These are phyloP conservation scores for Fusarium incarnatum DNA, from an alignment of 2,329 filamentous ascomycete genomes.

Conservation along the genomic window DNA sequence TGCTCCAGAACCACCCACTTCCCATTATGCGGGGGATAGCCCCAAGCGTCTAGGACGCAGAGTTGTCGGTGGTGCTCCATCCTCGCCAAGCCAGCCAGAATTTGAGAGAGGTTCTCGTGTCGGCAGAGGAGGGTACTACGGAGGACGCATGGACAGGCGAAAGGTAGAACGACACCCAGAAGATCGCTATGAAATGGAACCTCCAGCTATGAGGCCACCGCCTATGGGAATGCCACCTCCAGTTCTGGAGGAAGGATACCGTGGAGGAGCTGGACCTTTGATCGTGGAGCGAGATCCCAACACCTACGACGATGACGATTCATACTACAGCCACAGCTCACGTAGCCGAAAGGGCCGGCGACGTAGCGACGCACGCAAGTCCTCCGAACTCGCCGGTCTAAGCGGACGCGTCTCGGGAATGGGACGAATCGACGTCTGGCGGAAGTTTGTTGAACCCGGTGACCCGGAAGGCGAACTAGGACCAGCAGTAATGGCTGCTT, in stretches of 20 bases:
- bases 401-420: conserved; percentile 58
- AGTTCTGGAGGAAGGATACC: conserved; percentile 36
- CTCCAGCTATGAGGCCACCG: conserved; percentile 43
- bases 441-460: conserved; percentile 60
- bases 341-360: conserved; percentile 46
- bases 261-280: conserved; percentile 29
- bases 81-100: conserved; percentile 41
- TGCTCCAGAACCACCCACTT: conserved; percentile 54
- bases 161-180: conserved; percentile 64
- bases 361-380: conserved; percentile 49
- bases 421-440: conserved; percentile 63
- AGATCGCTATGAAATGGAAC: conserved; percentile 49
- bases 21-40: conserved; percentile 72
- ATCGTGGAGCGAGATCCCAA: conserved; percentile 45
- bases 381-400: conserved; percentile 62
- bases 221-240: conserved; percentile 52
- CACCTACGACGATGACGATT: conserved; percentile 51
- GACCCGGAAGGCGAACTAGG: conserved; percentile 51
- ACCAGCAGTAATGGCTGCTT: conserved; percentile 17
- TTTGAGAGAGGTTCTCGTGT: conserved; percentile 43
- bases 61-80: conserved; percentile 41
- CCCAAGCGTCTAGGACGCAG: conserved; percentile 56
- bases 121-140: conserved; percentile 56
- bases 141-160: conserved; percentile 61
- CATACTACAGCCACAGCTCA: conserved; percentile 46